Conservation (phyloP, 2,329 filamentous ascomycete genomes). For the Monilinia fructigena region DNA sequence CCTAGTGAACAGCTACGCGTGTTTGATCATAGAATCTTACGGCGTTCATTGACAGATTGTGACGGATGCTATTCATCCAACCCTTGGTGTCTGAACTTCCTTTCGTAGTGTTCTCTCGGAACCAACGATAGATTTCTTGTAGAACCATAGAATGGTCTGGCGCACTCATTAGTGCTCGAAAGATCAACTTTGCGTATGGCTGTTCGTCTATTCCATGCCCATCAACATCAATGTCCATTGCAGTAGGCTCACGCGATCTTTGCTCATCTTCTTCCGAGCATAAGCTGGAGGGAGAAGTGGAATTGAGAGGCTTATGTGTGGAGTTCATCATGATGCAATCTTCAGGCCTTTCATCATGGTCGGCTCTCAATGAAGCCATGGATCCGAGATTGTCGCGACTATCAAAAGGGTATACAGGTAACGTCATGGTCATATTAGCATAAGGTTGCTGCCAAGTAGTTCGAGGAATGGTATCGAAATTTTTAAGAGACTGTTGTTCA, state of each 20-base stretch:
- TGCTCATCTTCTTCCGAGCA: slow-evolving; percentile 35
- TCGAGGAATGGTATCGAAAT: slow-evolving; percentile 29
- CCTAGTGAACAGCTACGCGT: slow-evolving; percentile 39
- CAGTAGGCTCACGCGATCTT: slow-evolving; percentile 34
- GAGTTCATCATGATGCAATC: slow-evolving; percentile 19
- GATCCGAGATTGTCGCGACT: slow-evolving; percentile 24
- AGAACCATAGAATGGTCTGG: slow-evolving; percentile 70
- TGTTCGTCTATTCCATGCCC: slow-evolving; percentile 46
- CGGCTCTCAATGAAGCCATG: slow-evolving; percentile 1
- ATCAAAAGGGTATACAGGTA: slow-evolving; percentile 29
- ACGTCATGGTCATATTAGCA: slow-evolving; percentile 24
- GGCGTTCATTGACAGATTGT: slow-evolving; percentile 93
- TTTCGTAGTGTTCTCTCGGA: slow-evolving; percentile 77
- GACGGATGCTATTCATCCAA: slow-evolving; percentile 94
- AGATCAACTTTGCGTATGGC: slow-evolving; percentile 82
- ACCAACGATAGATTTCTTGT: slow-evolving; percentile 89
- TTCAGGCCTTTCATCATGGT: slow-evolving; percentile 10
- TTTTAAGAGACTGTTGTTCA: slow-evolving; percentile 25
- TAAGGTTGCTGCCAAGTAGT: slow-evolving; percentile 27
- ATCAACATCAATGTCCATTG: slow-evolving; percentile 35
- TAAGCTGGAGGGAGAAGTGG: slow-evolving; percentile 29
- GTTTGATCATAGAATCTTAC: slow-evolving; percentile 53
- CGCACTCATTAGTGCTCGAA: slow-evolving; percentile 67
- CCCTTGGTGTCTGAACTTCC: slow-evolving; percentile 62
- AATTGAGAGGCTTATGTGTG: slow-evolving; percentile 22